A percentile compares a stretch with the other conserved stretches of the same genome.
Evolutionary conservation across 2,329 filamentous ascomycete genomes (phyloP).

Genomic region (Fonsecaea nubica): DNA sequence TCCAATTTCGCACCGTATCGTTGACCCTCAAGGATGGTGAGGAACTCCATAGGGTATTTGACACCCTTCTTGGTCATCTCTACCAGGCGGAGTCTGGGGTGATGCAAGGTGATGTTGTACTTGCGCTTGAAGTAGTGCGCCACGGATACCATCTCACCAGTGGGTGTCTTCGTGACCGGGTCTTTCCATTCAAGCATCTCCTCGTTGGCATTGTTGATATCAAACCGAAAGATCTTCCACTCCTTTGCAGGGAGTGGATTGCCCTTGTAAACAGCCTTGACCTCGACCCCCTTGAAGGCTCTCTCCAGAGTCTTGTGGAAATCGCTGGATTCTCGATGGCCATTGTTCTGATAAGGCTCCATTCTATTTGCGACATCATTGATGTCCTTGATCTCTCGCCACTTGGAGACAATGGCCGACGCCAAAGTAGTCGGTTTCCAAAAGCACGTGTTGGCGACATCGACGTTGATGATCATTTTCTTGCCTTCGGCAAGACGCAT

Average conservation of each 20-base stretch:
- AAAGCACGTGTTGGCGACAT: constrained; percentile 91
- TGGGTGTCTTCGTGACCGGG: constrained; percentile 47
- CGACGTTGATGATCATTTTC: constrained; percentile 81
- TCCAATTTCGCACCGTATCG: constrained; percentile 65
- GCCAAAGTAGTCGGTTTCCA: constrained; percentile 63
- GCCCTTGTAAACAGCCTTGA: constrained; percentile 47
- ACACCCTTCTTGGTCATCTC: constrained; percentile 63
- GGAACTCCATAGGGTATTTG: constrained; percentile 63
- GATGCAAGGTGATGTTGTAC: constrained; percentile 58
- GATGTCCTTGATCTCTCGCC: constrained; percentile 43
- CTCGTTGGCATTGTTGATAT: constrained; percentile 51
- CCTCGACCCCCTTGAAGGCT: constrained; percentile 46
- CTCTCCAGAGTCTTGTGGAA: constrained; percentile 43
- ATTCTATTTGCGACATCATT: constrained; percentile 41
- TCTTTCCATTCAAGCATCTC: constrained; percentile 53
- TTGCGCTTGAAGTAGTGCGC: constrained; percentile 61
- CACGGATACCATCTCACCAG: constrained; percentile 63
- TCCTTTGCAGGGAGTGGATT: constrained; percentile 46
- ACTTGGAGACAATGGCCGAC: constrained; percentile 46
- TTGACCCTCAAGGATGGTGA: constrained; percentile 61
- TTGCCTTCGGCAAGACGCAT: constrained; percentile 72
- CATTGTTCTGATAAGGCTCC: constrained; percentile 29
- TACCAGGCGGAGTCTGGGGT: constrained; percentile 61
- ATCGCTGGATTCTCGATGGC: constrained; percentile 33
- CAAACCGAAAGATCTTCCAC: constrained; percentile 60